Conservation (phyloP, 768 basidiomycete genomes). For the Lactarius akahatsu region DNA sequence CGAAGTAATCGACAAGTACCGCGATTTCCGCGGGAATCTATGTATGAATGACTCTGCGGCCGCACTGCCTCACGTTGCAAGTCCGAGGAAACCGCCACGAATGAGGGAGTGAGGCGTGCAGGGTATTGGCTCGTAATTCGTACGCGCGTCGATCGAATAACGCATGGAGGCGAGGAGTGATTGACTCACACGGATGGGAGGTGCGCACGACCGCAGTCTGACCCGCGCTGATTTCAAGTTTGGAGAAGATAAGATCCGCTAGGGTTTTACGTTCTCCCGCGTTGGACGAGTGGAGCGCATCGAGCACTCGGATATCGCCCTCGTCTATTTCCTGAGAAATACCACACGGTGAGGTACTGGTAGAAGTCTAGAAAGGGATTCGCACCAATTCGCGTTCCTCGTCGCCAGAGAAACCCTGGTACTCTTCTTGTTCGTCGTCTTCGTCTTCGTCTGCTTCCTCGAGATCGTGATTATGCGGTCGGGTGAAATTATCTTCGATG, state of each 20-base stretch:
- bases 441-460: constrained; percentile 51
- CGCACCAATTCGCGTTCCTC: constrained; percentile 52
- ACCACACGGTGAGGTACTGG: not conserved
- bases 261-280: constrained; percentile 78
- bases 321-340: constrained; percentile 78
- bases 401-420: constrained; percentile 42
- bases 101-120: not conserved
- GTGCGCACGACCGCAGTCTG: constrained; percentile 58
- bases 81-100: not conserved
- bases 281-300: constrained; percentile 74
- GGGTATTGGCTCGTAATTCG: no score
- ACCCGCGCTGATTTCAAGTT: constrained; percentile 65
- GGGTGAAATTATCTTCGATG: constrained; percentile 33
- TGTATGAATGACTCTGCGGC: not conserved
- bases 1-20: not conserved
- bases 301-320: constrained; percentile 82
- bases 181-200: constrained; percentile 50
- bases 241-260: constrained; percentile 96
- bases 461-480: constrained; percentile 31
- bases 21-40: not conserved
- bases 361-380: not conserved
- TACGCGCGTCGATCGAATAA: not conserved
- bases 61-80: not conserved
- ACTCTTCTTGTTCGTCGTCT: constrained; percentile 54
- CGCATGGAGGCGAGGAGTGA: not conserved